Evolutionary conservation across 1,284 basidiomycete genomes (phyloP).

Genomic region (Melampsora larici-populina): DNA sequence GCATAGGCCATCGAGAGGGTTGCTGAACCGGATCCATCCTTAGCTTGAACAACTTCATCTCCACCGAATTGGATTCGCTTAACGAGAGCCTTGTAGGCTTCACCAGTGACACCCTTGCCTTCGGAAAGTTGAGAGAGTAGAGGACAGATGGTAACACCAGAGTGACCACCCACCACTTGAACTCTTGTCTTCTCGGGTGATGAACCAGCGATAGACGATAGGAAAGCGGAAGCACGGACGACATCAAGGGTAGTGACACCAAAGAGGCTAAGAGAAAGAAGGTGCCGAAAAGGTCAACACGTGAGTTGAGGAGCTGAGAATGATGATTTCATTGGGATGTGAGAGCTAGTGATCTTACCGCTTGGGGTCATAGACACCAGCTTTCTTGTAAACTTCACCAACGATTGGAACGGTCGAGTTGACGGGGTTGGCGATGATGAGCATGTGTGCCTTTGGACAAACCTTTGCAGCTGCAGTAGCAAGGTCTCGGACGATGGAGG

Average conservation of each 20-base stretch:
- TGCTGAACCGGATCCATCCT: constrained; percentile 79
- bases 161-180: constrained; percentile 47
- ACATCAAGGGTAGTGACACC: constrained; percentile 98
- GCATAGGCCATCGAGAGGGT: constrained; percentile 86
- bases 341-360: constrained; percentile 58
- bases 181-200: constrained; percentile 59
- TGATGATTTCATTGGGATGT: neutral
- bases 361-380: constrained; percentile 85
- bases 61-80: constrained; percentile 94
- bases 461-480: constrained; percentile 79
- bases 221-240: constrained; percentile 92
- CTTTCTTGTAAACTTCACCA: constrained; percentile 89
- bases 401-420: constrained; percentile 93
- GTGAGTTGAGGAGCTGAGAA: neutral
- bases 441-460: constrained; percentile 85
- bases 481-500: constrained; percentile 89
- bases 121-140: constrained; percentile 86
- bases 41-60: constrained; percentile 89
- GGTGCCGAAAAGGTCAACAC: neutral
- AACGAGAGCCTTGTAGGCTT: constrained; percentile 63
- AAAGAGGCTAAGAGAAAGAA: constrained; percentile 65
- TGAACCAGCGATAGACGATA: constrained; percentile 72
- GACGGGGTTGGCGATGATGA: constrained; percentile 75
- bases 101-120: constrained; percentile 59
- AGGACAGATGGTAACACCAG: constrained; percentile 69